phyloP scores from a whole-genome alignment of 2,329 filamentous ascomycete genomes.

The Hypoxylon sp. region DNA sequence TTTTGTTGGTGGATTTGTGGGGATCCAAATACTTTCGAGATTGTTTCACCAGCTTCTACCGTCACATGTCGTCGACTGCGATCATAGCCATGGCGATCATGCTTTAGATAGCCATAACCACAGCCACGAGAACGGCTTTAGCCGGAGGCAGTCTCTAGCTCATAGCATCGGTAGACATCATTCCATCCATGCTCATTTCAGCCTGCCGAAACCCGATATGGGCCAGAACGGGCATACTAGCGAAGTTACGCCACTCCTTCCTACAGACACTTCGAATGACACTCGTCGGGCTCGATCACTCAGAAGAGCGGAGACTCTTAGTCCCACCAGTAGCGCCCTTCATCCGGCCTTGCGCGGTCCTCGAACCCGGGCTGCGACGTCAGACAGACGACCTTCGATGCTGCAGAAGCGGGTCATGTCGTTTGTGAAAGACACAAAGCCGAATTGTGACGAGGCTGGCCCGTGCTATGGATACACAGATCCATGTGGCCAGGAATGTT shows the following conservation, averaged over 20 bases:
- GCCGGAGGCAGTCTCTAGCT: slow-evolving; percentile 45
- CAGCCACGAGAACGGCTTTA: slow-evolving; percentile 32
- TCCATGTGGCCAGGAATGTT: slow-evolving; percentile 74
- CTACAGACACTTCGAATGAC: slow-evolving; percentile 45
- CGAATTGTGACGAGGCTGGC: slow-evolving; percentile 70
- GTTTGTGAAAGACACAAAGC: slow-evolving; percentile 74
- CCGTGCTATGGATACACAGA: slow-evolving; percentile 75
- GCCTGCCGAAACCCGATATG: slow-evolving; percentile 26
- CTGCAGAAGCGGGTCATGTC: slow-evolving; percentile 70
- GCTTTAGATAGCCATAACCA: slow-evolving; percentile 49
- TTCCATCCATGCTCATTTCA: slow-evolving; percentile 28
- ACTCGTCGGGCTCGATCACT: slow-evolving; percentile 43
- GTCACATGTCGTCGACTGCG: slow-evolving; percentile 84
- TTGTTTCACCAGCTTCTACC: slow-evolving; percentile 80
- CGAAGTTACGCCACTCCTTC: slow-evolving; percentile 65
- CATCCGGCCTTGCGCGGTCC: slow-evolving; percentile 13
- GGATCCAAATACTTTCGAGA: slow-evolving; percentile 80
- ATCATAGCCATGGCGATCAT: slow-evolving; percentile 76
- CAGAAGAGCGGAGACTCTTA: slow-evolving; percentile 49
- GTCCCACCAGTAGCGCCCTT: slow-evolving; percentile 40
- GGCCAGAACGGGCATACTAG: slow-evolving; percentile 41
- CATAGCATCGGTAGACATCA: slow-evolving; percentile 44
- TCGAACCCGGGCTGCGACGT: slow-evolving; percentile 49
- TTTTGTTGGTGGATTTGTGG: slow-evolving; percentile 78
- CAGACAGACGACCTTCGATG: slow-evolving; percentile 66